A percentile compares a stretch with the other conserved stretches of the same genome.
phyloP scores from a whole-genome alignment of 1,284 basidiomycete species.

The Leccinum subfulvum region DNA sequence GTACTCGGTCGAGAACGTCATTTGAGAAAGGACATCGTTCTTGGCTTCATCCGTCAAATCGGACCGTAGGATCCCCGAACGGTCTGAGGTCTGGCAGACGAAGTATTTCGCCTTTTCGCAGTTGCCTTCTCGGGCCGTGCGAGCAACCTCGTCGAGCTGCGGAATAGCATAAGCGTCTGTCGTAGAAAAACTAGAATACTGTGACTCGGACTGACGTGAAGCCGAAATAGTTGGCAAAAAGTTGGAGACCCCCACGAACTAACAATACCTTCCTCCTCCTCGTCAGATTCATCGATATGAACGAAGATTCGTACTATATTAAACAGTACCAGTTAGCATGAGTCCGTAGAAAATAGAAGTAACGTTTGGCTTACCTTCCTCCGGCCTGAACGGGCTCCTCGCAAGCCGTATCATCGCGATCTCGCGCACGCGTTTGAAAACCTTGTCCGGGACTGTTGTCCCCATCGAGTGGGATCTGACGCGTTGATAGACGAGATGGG shows the following conservation, averaged over 20 bases:
- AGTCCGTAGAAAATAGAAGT: no score
- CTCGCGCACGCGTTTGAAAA: no score
- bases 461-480: no score
- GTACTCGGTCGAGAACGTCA: background rate
- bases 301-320: no score
- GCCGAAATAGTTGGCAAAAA: background rate
- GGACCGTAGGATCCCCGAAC: background rate
- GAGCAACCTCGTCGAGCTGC: background rate
- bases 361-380: no score
- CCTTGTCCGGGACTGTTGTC: no score
- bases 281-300: no score
- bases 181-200: background rate
- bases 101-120: background rate
- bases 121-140: background rate
- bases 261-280: background rate
- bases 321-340: no score
- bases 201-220: background rate
- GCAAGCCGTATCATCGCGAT: no score
- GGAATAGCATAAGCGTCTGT: background rate
- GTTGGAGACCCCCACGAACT: background rate
- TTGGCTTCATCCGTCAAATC: background rate
- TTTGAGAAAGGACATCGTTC: background rate
- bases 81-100: background rate
- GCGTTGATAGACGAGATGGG: no score
- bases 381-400: no score